Conservation (phyloP, 441 rosid species). For the Brassica balearica region DNA sequence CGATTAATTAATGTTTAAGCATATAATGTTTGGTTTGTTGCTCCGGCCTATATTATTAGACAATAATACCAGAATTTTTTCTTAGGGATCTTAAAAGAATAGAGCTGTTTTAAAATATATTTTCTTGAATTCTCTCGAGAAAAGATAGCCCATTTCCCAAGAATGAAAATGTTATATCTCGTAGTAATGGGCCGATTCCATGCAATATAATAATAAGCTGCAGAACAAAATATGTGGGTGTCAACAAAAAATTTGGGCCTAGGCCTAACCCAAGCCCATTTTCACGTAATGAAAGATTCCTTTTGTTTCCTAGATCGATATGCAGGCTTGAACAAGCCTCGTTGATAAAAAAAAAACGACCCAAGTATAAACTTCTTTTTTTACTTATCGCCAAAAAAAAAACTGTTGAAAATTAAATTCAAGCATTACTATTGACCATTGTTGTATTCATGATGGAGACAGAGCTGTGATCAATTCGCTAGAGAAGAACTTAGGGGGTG, state of each 20-base stretch:
- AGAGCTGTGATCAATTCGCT: background rate
- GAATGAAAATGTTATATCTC: background rate
- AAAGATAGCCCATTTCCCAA: background rate
- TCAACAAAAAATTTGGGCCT: background rate
- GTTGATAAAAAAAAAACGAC: too few species aligned
- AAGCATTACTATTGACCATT: too few species aligned
- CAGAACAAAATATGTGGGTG: background rate
- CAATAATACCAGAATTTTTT: slow-evolving; percentile 26
- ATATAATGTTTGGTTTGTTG: slow-evolving; percentile 23
- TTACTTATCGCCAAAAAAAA: background rate
- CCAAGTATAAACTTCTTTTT: too few species aligned
- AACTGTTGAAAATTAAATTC: too few species aligned
- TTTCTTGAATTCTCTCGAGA: background rate
- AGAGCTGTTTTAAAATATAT: background rate
- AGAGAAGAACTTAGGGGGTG: background rate
- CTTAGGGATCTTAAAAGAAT: slow-evolving; percentile 34
- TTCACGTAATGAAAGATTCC: background rate
- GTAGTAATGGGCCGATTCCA: background rate
- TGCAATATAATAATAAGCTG: background rate
- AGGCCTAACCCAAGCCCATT: background rate
- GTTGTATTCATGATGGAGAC: background rate
- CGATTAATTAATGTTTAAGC: background rate
- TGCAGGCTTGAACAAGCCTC: background rate
- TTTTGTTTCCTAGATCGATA: background rate
- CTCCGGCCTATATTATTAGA: slow-evolving; percentile 34